Evolutionary conservation across 805 yeast genomes (phyloP), one percentile per base, ranked within the genome.

Genomic region (Lipomyces lipofer): DNA sequence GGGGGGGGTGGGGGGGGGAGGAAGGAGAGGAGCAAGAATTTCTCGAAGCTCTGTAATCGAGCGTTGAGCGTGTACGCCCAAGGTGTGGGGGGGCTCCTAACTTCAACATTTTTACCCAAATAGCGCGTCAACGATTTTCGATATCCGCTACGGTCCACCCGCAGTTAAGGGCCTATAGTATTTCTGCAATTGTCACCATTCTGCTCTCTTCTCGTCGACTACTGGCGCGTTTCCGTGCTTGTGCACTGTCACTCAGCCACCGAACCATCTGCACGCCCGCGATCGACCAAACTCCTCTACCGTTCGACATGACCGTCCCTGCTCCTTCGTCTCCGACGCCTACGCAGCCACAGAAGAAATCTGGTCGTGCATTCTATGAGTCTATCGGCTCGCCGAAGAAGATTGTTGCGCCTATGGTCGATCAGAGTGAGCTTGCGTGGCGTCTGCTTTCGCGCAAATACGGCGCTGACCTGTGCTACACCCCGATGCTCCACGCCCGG

Each of bases 321-420:
- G 24, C 3, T 10, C 32, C 46, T 10, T 19, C 21, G 21, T 17
- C 46, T 25, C 35, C 19, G 15, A 17, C 21, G 3, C 28, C 38
- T 13, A 32, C 49, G 22, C 4, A 21, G 27, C 29, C 30, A 6
- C 10, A 19, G 29, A 75, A 74, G 52, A 64, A 70, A 19, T 63
- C 69, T 15, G 97, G 97, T 1, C 76, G 95, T 56, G 82, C 79
- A 45, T 77, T 94, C 1, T 92, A 73, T 67, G 78, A 86, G 42
- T 71, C 79, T 12, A 74, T 92, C 13, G 94, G 94, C 0, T 65
- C 72, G 21, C 99, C 99, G 2, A 80, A 76, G 47, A 88, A 86
- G 60, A 84, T 94, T 24, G 94, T 94, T 19, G 99, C 98, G 2
- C 99, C 99, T 1, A 92, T 94, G 97, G 99, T 94, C 17, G 99